Evolutionary conservation across 768 basidiomycete genomes (phyloP).

Genomic region (Russula emetica): DNA sequence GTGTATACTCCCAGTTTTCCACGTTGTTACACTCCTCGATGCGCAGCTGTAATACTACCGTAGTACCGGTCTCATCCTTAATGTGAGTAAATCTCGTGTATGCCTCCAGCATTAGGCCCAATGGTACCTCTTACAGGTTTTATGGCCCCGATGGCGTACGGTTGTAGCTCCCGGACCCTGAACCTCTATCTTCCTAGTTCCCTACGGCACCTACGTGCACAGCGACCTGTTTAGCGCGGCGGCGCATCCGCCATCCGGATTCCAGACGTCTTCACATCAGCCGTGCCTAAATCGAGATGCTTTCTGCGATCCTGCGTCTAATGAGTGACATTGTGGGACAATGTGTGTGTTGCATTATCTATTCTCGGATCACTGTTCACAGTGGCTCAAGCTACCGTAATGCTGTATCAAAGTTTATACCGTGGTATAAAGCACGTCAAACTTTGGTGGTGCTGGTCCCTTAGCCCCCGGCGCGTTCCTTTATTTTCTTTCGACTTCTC

Average conservation of each 20-base stretch:
- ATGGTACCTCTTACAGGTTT: not conserved
- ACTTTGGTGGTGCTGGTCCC: not conserved
- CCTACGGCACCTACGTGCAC: too few species aligned
- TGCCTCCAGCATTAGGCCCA: not conserved
- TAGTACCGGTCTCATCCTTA: not conserved
- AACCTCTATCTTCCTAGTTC: not conserved
- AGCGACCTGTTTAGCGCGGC: not conserved
- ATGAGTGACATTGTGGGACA: not conserved
- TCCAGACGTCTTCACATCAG: not conserved
- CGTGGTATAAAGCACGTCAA: slow-evolving; percentile 13
- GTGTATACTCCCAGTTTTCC: not conserved
- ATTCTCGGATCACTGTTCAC: not conserved
- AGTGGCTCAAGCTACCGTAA: not conserved
- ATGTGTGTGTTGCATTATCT: not conserved
- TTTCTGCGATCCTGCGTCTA: not conserved
- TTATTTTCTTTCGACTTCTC: not conserved
- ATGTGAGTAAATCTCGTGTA: not conserved
- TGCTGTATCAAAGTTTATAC: not conserved
- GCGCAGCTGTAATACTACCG: too few species aligned
- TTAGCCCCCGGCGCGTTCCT: not conserved
- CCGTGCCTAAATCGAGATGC: not conserved
- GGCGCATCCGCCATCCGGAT: too few species aligned
- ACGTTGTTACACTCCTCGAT: not conserved
- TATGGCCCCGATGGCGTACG: not conserved
- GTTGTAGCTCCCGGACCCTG: not conserved